Evolutionary conservation across 805 yeast genomes (phyloP).

Genomic region (Hagleromyces aurorensis): DNA sequence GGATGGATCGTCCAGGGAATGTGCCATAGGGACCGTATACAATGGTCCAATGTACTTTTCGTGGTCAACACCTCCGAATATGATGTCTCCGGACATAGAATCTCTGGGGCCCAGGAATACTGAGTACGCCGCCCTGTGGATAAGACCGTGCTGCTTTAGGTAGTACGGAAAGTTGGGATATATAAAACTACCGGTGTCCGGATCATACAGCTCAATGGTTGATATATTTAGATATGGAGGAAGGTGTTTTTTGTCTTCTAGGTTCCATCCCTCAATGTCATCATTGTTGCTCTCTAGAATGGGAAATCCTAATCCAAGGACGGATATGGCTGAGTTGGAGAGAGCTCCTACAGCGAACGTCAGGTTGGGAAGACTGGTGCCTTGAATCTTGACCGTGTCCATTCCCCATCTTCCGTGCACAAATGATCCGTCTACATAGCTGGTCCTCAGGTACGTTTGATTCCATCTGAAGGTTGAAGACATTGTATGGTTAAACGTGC

Average conservation of each 20-base stretch:
- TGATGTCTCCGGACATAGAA: no score
- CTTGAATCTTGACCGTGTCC: constrained; percentile 49
- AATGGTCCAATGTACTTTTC: constrained; percentile 40
- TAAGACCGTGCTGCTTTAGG: constrained; percentile 45
- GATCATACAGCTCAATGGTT: constrained; percentile 20
- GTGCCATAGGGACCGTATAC: constrained; percentile 30
- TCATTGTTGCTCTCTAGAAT: constrained; percentile 60
- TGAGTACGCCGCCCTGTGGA: constrained; percentile 46
- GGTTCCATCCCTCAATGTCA: no score
- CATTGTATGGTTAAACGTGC: constrained; percentile 11
- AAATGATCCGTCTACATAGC: constrained; percentile 42
- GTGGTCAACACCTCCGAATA: constrained; percentile 51
- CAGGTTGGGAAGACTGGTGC: constrained; percentile 37
- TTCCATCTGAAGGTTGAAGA: constrained; percentile 14
- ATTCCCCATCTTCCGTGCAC: constrained; percentile 53
- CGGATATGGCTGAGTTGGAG: constrained; percentile 53
- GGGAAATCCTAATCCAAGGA: constrained; percentile 58
- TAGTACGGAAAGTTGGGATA: constrained; percentile 59
- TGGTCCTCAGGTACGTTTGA: constrained; percentile 30
- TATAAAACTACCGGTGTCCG: constrained; percentile 15
- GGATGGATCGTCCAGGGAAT: no score
- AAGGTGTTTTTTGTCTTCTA: no score
- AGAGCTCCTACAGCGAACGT: constrained; percentile 62
- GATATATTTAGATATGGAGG: no score
- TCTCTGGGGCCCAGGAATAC: no score